Percentiles rank a stretch among this genome's conserved stretches.
phyloP scores from a whole-genome alignment of 2,329 filamentous ascomycete genomes.

The Aspergillus sp. region DNA sequence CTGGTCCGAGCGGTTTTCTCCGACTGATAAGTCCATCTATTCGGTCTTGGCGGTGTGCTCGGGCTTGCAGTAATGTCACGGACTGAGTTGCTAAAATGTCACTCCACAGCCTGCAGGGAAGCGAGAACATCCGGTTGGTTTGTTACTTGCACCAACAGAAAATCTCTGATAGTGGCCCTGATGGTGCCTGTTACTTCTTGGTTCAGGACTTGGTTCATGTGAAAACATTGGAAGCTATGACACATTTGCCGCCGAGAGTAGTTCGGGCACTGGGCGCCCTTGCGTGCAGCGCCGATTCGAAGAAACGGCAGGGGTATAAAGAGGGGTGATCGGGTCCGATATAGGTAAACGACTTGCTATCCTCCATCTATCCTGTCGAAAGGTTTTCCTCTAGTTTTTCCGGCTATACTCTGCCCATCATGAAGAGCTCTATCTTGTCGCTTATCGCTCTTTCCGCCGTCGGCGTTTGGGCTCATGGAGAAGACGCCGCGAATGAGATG shows the following conservation, averaged over 20 bases:
- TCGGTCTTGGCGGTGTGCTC: neutral
- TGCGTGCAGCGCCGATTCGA: neutral
- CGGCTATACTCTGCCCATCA: neutral
- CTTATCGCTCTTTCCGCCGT: conserved; percentile 5
- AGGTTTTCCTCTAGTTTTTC: neutral
- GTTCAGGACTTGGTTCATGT: neutral
- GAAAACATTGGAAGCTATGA: neutral
- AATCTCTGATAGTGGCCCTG: neutral
- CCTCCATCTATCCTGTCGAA: neutral
- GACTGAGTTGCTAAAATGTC: neutral
- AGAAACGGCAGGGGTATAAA: neutral
- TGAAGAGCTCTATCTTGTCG: conserved; percentile 9
- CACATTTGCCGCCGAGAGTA: neutral
- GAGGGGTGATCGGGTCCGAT: neutral
- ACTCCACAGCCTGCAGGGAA: neutral
- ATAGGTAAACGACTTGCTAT: neutral
- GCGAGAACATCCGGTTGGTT: neutral
- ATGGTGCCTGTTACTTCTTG: neutral
- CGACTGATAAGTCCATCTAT: conserved; percentile 2
- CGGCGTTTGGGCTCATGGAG: conserved; percentile 1
- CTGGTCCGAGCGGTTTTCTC: neutral
- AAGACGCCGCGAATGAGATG: conserved; percentile 39
- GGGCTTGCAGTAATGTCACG: neutral
- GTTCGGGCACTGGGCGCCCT: neutral
- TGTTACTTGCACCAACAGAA: neutral